phyloP scores from a whole-genome alignment of 2,329 filamentous ascomycete species.

The Lomentospora prolificans region DNA sequence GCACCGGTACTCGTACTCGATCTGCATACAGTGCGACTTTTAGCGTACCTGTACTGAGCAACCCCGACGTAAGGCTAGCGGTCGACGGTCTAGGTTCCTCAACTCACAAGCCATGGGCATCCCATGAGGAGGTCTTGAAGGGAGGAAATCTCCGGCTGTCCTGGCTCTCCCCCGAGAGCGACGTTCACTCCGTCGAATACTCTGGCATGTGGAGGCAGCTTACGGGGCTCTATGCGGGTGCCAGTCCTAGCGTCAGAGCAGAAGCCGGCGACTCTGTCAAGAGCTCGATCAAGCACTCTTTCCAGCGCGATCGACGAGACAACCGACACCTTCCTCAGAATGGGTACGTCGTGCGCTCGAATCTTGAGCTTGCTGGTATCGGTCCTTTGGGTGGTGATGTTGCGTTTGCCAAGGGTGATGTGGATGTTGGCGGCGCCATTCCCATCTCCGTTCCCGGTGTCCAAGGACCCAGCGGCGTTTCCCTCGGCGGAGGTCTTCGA shows the following conservation, averaged over 20 bases:
- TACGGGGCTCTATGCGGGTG: slow-evolving; percentile 64
- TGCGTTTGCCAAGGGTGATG: slow-evolving; percentile 85
- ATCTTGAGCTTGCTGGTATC: slow-evolving; percentile 77
- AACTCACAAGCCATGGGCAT: slow-evolving; percentile 85
- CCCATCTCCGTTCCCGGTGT: slow-evolving; percentile 63
- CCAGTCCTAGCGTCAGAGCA: slow-evolving; percentile 69
- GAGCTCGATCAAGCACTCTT: slow-evolving; percentile 74
- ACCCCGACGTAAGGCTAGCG: slow-evolving; percentile 71
- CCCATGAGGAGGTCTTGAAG: slow-evolving; percentile 80
- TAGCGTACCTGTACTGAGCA: slow-evolving; percentile 70
- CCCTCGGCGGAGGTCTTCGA: slow-evolving; percentile 71
- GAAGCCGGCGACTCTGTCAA: slow-evolving; percentile 91
- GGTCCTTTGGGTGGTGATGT: slow-evolving; percentile 81
- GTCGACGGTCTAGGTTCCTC: slow-evolving; percentile 74
- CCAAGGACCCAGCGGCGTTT: slow-evolving; percentile 64
- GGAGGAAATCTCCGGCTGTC: slow-evolving; percentile 68
- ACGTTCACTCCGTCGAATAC: slow-evolving; percentile 71
- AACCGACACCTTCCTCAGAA: slow-evolving; percentile 73
- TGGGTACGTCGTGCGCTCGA: slow-evolving; percentile 71
- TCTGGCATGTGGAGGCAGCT: slow-evolving; percentile 79
- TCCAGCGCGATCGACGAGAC: slow-evolving; percentile 71
- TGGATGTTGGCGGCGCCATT: slow-evolving; percentile 68
- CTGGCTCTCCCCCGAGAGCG: slow-evolving; percentile 57
- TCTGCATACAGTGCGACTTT: slow-evolving; percentile 86
- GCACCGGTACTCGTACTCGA: slow-evolving; percentile 78